Percentiles rank a stretch among this genome's conserved stretches.
Evolutionary conservation across 2,329 filamentous ascomycete genomes (phyloP).

Genomic region (Cladophialophora immunda): DNA sequence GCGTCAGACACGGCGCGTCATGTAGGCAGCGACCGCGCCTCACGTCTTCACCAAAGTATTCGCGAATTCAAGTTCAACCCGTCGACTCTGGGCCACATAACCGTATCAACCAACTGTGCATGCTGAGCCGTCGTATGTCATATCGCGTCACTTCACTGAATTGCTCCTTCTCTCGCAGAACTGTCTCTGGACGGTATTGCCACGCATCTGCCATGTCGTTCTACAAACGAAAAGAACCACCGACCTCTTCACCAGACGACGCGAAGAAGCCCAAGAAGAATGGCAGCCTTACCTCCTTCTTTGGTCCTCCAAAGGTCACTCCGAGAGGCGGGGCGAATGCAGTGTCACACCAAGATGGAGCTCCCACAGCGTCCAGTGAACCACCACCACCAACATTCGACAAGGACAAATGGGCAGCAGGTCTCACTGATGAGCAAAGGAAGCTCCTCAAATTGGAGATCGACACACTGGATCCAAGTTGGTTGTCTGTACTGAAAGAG

Average conservation of each 20-base stretch:
- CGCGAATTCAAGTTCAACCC: background rate
- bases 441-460: slow-evolving; percentile 87
- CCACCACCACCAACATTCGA: slow-evolving; percentile 69
- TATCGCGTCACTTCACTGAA: background rate
- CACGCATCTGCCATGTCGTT: slow-evolving; percentile 26
- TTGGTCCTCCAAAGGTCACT: slow-evolving; percentile 71
- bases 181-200: background rate
- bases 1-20: slow-evolving; percentile 1
- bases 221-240: slow-evolving; percentile 38
- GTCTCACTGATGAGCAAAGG: slow-evolving; percentile 81
- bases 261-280: slow-evolving; percentile 78
- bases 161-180: background rate
- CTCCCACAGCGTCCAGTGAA: slow-evolving; percentile 33
- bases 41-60: background rate
- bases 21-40: background rate
- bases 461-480: slow-evolving; percentile 87
- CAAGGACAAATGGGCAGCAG: slow-evolving; percentile 87
- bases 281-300: slow-evolving; percentile 88
- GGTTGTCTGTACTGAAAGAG: slow-evolving; percentile 88
- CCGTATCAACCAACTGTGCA: background rate
- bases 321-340: slow-evolving; percentile 43
- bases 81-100: background rate
- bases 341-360: slow-evolving; percentile 41
- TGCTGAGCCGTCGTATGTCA: slow-evolving; percentile 6
- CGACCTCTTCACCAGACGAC: slow-evolving; percentile 50